These are phyloP conservation scores for Marasmius tenuissimus DNA, from an alignment of 1,284 basidiomycete genomes.

Conservation along the genomic window DNA sequence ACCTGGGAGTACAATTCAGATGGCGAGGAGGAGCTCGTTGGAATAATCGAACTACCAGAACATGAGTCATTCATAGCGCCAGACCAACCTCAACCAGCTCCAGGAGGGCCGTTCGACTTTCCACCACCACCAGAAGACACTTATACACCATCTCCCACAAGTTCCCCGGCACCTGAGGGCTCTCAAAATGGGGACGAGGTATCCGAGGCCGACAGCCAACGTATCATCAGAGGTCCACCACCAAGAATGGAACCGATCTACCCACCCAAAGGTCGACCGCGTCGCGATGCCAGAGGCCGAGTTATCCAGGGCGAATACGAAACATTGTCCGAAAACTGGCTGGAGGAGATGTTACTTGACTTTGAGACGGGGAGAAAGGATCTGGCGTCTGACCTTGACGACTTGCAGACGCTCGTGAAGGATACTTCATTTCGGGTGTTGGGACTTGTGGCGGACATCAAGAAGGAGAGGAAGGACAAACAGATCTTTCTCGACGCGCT, in stretches of 20 bases:
- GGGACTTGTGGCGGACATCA: not conserved
- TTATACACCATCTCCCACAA: not conserved
- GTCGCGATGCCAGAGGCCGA: not conserved
- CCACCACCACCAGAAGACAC: not conserved
- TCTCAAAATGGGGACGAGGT: not conserved
- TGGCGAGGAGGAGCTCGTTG: constrained; percentile 1
- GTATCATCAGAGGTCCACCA: not conserved
- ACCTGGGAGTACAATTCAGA: not conserved
- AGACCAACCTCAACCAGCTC: not conserved
- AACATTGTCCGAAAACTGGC: not conserved
- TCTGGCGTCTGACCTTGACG: not conserved
- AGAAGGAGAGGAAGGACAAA: constrained; percentile 2
- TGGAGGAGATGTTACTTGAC: constrained; percentile 3
- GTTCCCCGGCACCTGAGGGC: not conserved
- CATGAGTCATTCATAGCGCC: not conserved
- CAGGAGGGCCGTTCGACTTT: not conserved
- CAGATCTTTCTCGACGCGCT: constrained; percentile 3
- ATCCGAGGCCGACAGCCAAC: not conserved
- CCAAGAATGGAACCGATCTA: not conserved
- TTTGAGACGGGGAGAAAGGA: not conserved
- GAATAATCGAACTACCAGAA: not conserved
- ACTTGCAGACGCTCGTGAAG: not conserved
- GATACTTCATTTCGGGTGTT: not conserved
- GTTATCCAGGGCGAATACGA: not conserved
- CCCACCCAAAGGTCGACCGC: not conserved